A percentile compares a stretch with the other conserved stretches of the same genome.
Evolutionary conservation across 2,329 filamentous ascomycete genomes (phyloP).

Genomic region (Claviceps lovelessii): DNA sequence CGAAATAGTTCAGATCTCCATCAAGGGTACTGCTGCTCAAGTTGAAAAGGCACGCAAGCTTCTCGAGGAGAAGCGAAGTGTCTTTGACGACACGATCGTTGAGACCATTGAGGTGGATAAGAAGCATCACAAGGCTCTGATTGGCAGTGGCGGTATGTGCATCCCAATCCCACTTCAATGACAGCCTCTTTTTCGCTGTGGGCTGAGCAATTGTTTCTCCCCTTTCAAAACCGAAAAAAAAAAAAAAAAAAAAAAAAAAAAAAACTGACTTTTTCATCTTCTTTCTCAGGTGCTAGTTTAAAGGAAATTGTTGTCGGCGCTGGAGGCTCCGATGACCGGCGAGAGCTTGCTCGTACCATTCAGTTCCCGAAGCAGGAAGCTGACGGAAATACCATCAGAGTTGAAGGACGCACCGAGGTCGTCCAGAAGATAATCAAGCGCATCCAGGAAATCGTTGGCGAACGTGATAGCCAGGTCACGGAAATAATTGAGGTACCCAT

Average conservation of each 20-base stretch:
- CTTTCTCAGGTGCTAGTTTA: slow-evolving; percentile 55
- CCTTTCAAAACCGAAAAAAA: not conserved
- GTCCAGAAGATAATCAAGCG: slow-evolving; percentile 79
- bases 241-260: slow-evolving; percentile 1
- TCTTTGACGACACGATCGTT: slow-evolving; percentile 81
- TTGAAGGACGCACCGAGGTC: slow-evolving; percentile 71
- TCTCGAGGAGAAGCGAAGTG: slow-evolving; percentile 68
- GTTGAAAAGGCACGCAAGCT: slow-evolving; percentile 86
- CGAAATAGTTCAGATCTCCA: slow-evolving; percentile 66
- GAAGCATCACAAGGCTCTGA: slow-evolving; percentile 81
- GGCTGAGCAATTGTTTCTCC: not conserved
- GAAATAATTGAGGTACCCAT: slow-evolving; percentile 69
- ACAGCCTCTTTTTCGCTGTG: not conserved
- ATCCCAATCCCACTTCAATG: not conserved
- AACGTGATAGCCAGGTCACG: slow-evolving; percentile 70
- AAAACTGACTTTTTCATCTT: slow-evolving; percentile 1
- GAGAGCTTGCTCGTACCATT: slow-evolving; percentile 74
- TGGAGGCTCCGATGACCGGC: slow-evolving; percentile 76
- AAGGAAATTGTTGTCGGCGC: slow-evolving; percentile 75
- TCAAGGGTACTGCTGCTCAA: slow-evolving; percentile 84
- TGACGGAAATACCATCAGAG: slow-evolving; percentile 67
- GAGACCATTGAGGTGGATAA: slow-evolving; percentile 82
- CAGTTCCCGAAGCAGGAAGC: slow-evolving; percentile 86
- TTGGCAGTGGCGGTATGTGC: slow-evolving; percentile 69
- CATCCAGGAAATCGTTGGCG: slow-evolving; percentile 67